Evolutionary conservation across 441 rosid species (phyloP), one percentile per base, ranked within the genome.

Genomic region (Brassica hybrid): DNA sequence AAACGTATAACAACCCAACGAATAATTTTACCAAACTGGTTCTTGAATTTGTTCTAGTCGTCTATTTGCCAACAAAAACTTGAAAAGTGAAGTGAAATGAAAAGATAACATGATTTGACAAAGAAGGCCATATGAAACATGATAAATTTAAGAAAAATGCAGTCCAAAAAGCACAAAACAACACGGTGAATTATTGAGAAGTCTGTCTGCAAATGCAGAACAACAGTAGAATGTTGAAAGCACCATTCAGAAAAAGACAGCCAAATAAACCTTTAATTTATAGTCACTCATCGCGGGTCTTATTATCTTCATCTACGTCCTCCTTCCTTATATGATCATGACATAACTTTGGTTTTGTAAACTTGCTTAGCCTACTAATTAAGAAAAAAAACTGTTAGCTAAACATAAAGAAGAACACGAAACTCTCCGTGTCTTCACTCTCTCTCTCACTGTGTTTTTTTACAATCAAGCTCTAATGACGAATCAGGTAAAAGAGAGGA

Each of bases 401-500:
- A 38, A 59, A 59, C 64, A 23, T 58, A 58, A 58, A 78, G 64
- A 73, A 72, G 65, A 73, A 73, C 54, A 68, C 59, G 52, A 73
- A 50, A 68, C 74, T 8, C 50, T 36, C 18, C 4, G 11, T 65
- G 14, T 70, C 13, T 54, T 63, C 7, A 36, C 64, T 16, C 19
- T 17, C 19, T 48, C 7, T 48, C 56, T 50, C 56, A 13, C 50
- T 30, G 21, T 72, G 14, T 43, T 65, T 48, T 74, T 48, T 2
- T n/a, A 23, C 12, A 30, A 56, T 18, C 23, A 84, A 75, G 73
- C 69, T 72, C 13, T 38, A 72, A 84, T 48, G 67, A 88, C 74
- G 72, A 9, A 61, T 11, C 56, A 65, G 21, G 81, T 17, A 57
- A 81, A 65, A 6, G 88, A 80, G 67, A 65, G 75, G 36, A 71